Evolutionary conservation across 2,329 filamentous ascomycete species (phyloP), one percentile per base, ranked within the genome.

Genomic region (Raffaelea arxii): DNA sequence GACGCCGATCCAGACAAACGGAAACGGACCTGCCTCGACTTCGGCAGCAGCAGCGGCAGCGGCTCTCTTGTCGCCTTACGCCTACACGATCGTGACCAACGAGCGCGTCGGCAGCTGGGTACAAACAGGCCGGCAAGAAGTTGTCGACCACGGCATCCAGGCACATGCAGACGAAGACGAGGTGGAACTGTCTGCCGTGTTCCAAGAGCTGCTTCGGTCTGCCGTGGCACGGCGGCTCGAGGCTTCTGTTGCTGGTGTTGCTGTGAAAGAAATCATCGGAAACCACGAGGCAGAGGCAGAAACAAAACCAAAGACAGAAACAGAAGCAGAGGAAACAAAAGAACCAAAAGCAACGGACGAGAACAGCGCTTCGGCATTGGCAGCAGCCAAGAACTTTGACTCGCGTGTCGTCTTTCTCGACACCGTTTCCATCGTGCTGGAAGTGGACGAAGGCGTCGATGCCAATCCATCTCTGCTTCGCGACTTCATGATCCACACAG

Each of bases 181-280:
- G 7, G 71, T 82, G 40, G 77, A 80, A 48, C 68, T 94, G 32
- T 80, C 82, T 25, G 75, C 75, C 14, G 69, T 95, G 21, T 88
- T 90, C 55, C 87, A 95, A 65, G 92, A 98, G 62, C 76, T 96
- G 32, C 77, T 92, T 30, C 80, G 83, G 51, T 80, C 86, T 27
- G 81, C 83, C 18, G 66, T 94, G 12, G 82, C 88, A 57, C 75
- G 73, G 37, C 77, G 81, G 42, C 64, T 96, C 40, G 71, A 76
- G 35, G 71, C 86, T 3, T 61, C 65, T 6, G 84, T 90, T 56
- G 82, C 86, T 41, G 91, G 90, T 23, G 68, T 65, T 19, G 76
- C 81, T 47, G 74, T 95, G 48, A 84, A 82, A 57, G 80, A 89
- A 50, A 84, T 95, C 23, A 67, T 94, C 25, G 45, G 48, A 12